Conservation (phyloP, 176 grass and related monocot genomes). For the Typha latifolia region DNA sequence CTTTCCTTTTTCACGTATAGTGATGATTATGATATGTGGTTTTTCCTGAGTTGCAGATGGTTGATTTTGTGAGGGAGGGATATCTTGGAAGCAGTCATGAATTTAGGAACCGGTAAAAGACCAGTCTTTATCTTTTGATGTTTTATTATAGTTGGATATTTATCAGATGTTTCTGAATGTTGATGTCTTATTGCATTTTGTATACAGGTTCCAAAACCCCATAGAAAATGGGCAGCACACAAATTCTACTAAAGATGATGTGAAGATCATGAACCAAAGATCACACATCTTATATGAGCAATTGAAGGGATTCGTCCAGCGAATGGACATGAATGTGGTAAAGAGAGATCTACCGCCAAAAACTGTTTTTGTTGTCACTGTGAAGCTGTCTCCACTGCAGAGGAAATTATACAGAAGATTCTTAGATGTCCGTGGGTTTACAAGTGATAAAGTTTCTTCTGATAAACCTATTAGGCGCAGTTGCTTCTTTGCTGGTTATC, state of each 20-base stretch:
- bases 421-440: constrained; percentile 85
- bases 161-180: background rate
- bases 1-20: constrained; percentile 11
- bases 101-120: constrained; percentile 77
- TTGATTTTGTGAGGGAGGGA: constrained; percentile 99
- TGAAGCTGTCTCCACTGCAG: constrained; percentile 91
- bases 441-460: constrained; percentile 48
- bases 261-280: constrained; percentile 96
- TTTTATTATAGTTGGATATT: background rate
- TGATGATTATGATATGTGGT: constrained; percentile 25
- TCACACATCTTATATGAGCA: constrained; percentile 95
- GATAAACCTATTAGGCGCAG: constrained; percentile 47
- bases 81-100: constrained; percentile 96
- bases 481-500: constrained; percentile 92
- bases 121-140: constrained; percentile 6
- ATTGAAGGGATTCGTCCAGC: constrained; percentile 97
- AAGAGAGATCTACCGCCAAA: constrained; percentile 96
- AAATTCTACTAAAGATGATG: constrained; percentile 88
- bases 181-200: constrained; percentile 8
- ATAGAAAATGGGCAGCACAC: constrained; percentile 98
- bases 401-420: constrained; percentile 86
- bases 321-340: constrained; percentile 92
- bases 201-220: constrained; percentile 90
- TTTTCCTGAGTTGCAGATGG: constrained; percentile 63
- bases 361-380: constrained; percentile 95